These are phyloP conservation scores for Acrocalymma vagum DNA, from an alignment of 2,329 filamentous ascomycete species.

Conservation along the genomic window DNA sequence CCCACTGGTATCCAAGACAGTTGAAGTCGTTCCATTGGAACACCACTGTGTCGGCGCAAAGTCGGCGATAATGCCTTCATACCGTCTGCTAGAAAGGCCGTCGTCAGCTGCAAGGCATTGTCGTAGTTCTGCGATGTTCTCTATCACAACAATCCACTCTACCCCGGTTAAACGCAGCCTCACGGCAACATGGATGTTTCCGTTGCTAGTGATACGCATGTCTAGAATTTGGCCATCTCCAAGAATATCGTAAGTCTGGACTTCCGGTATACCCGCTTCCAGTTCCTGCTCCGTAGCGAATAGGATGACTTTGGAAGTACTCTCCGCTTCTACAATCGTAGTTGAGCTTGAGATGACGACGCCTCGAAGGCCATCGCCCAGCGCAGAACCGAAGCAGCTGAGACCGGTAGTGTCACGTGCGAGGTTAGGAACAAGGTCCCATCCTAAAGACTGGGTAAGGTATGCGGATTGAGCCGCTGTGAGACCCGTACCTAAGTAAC, in stretches of 20 bases:
- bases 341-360: slow-evolving; percentile 7
- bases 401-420: not conserved
- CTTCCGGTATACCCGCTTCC: slow-evolving; percentile 1
- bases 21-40: slow-evolving; percentile 32
- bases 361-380: slow-evolving; percentile 31
- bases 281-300: slow-evolving; percentile 20
- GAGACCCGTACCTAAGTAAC: slow-evolving; percentile 32
- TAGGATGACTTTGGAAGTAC: slow-evolving; percentile 9
- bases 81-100: not conserved
- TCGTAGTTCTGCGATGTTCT: slow-evolving; percentile 4
- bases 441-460: slow-evolving; percentile 1
- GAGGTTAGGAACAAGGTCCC: not conserved
- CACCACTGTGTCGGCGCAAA: slow-evolving; percentile 12
- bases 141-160: slow-evolving; percentile 5
- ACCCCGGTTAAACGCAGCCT: not conserved
- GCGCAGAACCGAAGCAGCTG: slow-evolving; percentile 27
- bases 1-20: slow-evolving; percentile 21
- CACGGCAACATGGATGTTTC: slow-evolving; percentile 5
- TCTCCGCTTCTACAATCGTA: not conserved
- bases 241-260: slow-evolving; percentile 3
- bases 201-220: slow-evolving; percentile 17
- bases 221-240: slow-evolving; percentile 4
- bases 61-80: not conserved
- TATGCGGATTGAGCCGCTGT: slow-evolving; percentile 11
- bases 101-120: not conserved